Base-by-base conservation (phyloP, 176 grass and related monocot species). In the Triticum urartu region DNA sequence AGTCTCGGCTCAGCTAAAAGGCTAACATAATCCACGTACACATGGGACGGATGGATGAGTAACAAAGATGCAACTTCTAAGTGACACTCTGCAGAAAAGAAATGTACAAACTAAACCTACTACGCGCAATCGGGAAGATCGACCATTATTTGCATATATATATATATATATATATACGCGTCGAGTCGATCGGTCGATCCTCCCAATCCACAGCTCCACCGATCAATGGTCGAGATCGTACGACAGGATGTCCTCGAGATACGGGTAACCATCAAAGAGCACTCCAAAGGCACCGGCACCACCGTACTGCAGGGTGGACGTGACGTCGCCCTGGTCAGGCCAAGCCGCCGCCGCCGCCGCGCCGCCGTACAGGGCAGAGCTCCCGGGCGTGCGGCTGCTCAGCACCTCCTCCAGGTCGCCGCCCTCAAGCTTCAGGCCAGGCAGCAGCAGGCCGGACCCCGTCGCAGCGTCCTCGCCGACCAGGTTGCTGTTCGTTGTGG, bases 251-350 rank as follows among this genome's bases (percentile, higher is more conserved):
- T 84, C 67, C 0, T 89, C 88, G 1, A 91, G 67, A 71, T 75
- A 86, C 6, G 17, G 3, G 18, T 9, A 36, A 18, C 33, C 63
- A 3, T 48, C 17, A 1, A 79, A 47, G 10, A 30, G 72, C 15
- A 0, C 47, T 22, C 2, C n/a, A 50, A 79, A 32, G 64, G 59
- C 78, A 7, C 7, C 10, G 22, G 6, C 42, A 18, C 3, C 84
- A 45, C 15, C 60, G 28, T 64, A 64, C 13, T 90, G 85, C 5
- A 86, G 79, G 33, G 39, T 64, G n/a, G 94, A 94, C 15, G 91
- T 93, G 10, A 97, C 92, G 48, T 93, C 91, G 6, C 94, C 94
- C 60, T 89, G 82, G 83, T 91, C 92, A 28, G 36, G 83, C 22
- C 77, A 67, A 14, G 35, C 22, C 4, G n/a, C 86, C 4, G 42